A percentile compares a stretch with the other conserved stretches of the same genome.
Evolutionary conservation across 2,329 filamentous ascomycete species (phyloP).

Genomic region (Trichophaea hybrida): DNA sequence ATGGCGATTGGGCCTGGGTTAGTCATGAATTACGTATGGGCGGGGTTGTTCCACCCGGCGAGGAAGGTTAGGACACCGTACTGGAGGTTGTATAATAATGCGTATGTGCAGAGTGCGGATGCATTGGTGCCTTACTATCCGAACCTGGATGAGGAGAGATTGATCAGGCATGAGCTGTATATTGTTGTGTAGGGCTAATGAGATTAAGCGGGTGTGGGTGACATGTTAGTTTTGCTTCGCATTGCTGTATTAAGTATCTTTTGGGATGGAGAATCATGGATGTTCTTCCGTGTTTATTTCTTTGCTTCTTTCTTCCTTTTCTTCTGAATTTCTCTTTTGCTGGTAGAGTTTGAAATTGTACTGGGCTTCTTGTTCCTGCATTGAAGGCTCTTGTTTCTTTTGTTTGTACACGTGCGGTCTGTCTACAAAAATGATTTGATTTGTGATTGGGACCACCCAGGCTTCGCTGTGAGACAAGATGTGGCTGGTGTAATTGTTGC

Average conservation of each 20-base stretch:
- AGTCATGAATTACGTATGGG: slow-evolving; percentile 97
- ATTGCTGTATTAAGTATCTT: not conserved
- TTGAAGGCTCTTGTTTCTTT: not conserved
- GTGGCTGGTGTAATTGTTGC: no score
- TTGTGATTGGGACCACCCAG: no score
- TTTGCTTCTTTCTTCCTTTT: not conserved
- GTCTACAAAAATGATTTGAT: no score
- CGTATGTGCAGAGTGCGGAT: slow-evolving; percentile 86
- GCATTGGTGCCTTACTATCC: slow-evolving; percentile 96
- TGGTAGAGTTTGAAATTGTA: not conserved
- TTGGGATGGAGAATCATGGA: not conserved
- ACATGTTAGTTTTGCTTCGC: not conserved
- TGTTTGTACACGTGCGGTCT: not conserved
- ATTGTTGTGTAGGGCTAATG: slow-evolving; percentile 53
- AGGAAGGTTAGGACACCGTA: slow-evolving; percentile 89
- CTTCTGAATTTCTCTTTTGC: not conserved
- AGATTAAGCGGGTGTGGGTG: not conserved
- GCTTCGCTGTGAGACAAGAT: no score
- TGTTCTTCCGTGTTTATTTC: not conserved
- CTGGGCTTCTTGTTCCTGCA: not conserved
- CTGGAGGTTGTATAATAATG: slow-evolving; percentile 94
- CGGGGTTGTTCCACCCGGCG: slow-evolving; percentile 90
- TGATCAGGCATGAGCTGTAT: slow-evolving; percentile 65
- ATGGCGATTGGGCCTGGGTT: slow-evolving; percentile 84
- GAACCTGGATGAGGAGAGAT: slow-evolving; percentile 62